A percentile compares a stretch with the other conserved stretches of the same genome.
phyloP scores from a whole-genome alignment of 208 protist genomes.

The Crithidia bombi region DNA sequence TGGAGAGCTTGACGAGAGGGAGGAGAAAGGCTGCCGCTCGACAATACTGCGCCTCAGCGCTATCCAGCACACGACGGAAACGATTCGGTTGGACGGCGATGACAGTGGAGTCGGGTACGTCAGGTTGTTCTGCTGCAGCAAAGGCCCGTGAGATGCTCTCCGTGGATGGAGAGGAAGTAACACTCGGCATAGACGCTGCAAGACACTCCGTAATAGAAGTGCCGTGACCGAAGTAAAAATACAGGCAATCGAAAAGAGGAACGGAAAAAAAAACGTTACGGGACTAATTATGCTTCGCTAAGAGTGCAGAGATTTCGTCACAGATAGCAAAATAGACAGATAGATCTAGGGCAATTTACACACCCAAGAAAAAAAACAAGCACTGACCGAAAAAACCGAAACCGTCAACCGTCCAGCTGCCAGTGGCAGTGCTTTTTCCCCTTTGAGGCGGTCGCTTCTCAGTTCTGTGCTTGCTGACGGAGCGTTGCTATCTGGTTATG shows the following conservation, averaged over 20 bases:
- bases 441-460: too few relatives aligned
- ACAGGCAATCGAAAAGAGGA: not conserved
- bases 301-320: too few relatives aligned
- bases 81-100: constrained; percentile 4
- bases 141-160: not conserved
- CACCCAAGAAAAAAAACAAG: too few relatives aligned
- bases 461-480: too few relatives aligned
- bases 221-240: not conserved
- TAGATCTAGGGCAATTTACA: too few relatives aligned
- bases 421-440: too few relatives aligned
- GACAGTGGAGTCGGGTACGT: not conserved
- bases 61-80: not conserved
- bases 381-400: too few relatives aligned
- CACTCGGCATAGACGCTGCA: constrained; percentile 4
- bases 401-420: too few relatives aligned
- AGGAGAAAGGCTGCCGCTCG: not conserved
- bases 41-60: not conserved
- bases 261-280: too few relatives aligned
- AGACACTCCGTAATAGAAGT: not conserved
- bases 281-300: too few relatives aligned
- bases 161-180: constrained; percentile 6
- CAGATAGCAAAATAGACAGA: too few relatives aligned
- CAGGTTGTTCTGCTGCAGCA: not conserved
- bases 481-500: too few relatives aligned
- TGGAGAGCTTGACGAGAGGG: constrained; percentile 37